phyloP scores from a whole-genome alignment of 306 rosid species.

The Herpetospermum pedunculosum region DNA sequence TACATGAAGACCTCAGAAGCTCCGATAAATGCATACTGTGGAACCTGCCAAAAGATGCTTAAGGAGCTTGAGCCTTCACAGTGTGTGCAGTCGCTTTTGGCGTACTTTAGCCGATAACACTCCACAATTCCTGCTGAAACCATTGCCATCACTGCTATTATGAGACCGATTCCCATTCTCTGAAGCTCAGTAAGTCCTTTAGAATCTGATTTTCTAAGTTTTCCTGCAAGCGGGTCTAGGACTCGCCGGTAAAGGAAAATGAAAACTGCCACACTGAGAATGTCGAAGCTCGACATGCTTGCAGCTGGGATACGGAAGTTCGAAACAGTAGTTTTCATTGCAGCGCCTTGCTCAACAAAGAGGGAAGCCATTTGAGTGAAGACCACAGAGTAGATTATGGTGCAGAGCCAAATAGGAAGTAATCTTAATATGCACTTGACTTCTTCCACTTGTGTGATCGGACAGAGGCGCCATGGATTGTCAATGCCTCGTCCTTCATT shows the following conservation, averaged over 20 bases:
- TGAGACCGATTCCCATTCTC: slow-evolving; percentile 94
- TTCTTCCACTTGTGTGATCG: slow-evolving; percentile 89
- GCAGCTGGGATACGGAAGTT: slow-evolving; percentile 79
- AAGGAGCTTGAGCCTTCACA: slow-evolving; percentile 72
- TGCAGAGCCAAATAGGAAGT: slow-evolving; percentile 98
- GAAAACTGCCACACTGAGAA: slow-evolving; percentile 76
- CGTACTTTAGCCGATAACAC: slow-evolving; percentile 74
- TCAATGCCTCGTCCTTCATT: slow-evolving; percentile 22
- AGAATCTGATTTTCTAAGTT: slow-evolving; percentile 46
- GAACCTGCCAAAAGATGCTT: slow-evolving; percentile 95
- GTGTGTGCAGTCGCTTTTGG: slow-evolving; percentile 36
- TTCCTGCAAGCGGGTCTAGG: slow-evolving; percentile 70
- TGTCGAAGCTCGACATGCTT: slow-evolving; percentile 98
- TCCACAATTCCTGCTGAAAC: slow-evolving; percentile 91
- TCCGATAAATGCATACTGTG: slow-evolving; percentile 86
- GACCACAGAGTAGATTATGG: slow-evolving; percentile 90
- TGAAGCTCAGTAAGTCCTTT: slow-evolving; percentile 86
- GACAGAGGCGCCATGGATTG: slow-evolving; percentile 76
- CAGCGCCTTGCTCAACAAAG: slow-evolving; percentile 98
- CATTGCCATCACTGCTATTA: slow-evolving; percentile 90
- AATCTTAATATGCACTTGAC: slow-evolving; percentile 89
- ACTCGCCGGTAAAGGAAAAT: slow-evolving; percentile 79
- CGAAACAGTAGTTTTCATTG: slow-evolving; percentile 73
- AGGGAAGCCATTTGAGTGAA: slow-evolving; percentile 99
- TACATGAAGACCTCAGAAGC: slow-evolving; percentile 99